These are phyloP conservation scores for Aspergillus eucalypticola DNA, from an alignment of 2,329 filamentous ascomycete species.

Conservation along the genomic window DNA sequence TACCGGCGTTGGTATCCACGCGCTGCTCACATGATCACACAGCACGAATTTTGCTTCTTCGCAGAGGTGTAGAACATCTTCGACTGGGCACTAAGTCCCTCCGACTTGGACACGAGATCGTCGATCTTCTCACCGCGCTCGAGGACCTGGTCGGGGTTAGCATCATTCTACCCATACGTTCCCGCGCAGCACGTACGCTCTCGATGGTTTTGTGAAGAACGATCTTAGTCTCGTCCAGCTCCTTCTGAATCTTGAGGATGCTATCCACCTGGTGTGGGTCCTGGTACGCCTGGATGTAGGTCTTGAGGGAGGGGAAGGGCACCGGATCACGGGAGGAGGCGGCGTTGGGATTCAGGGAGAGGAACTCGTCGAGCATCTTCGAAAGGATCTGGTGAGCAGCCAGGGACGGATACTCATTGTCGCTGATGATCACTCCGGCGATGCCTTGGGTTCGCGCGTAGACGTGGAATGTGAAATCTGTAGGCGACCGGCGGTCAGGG, in stretches of 20 bases:
- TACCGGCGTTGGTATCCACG: background rate
- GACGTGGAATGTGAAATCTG: constrained; percentile 63
- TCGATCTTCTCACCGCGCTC: constrained; percentile 97
- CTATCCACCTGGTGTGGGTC: constrained; percentile 86
- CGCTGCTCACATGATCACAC: constrained; percentile 60
- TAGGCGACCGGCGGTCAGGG: constrained; percentile 9
- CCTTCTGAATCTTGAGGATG: constrained; percentile 93
- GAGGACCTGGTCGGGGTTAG: constrained; percentile 45
- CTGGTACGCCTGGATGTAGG: constrained; percentile 78
- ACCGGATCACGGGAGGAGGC: constrained; percentile 47
- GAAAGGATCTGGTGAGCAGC: constrained; percentile 84
- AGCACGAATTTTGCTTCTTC: constrained; percentile 81
- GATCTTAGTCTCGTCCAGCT: constrained; percentile 97
- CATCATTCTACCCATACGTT: background rate
- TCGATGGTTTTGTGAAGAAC: constrained; percentile 96
- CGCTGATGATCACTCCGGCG: constrained; percentile 74
- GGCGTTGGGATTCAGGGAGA: constrained; percentile 67
- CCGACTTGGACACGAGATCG: constrained; percentile 87
- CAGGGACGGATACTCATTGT: constrained; percentile 72
- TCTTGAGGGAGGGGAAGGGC: constrained; percentile 72
- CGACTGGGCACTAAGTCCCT: constrained; percentile 84
- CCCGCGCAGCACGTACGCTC: constrained; percentile 23
- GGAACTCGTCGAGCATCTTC: constrained; percentile 86
- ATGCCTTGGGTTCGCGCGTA: constrained; percentile 71
- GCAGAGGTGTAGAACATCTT: constrained; percentile 92